A percentile compares a stretch with the other conserved stretches of the same genome.
These are phyloP conservation scores for Cyberlindnera maritima DNA, from an alignment of 805 yeast genomes.

Conservation along the genomic window DNA sequence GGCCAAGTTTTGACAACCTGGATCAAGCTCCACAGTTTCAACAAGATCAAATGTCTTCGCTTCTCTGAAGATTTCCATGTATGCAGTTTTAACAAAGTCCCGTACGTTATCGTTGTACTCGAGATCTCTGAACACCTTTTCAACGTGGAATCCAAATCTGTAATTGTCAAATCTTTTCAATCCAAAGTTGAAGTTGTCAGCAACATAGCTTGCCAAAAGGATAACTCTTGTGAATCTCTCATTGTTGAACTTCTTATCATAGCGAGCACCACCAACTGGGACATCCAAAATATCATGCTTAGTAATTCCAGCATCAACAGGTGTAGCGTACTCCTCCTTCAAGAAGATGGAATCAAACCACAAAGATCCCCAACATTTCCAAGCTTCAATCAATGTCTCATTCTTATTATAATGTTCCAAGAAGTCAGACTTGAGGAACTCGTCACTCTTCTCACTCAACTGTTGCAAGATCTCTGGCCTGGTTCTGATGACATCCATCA, in stretches of 20 bases:
- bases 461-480: constrained; percentile 9
- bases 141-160: constrained; percentile 18
- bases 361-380: constrained; percentile 83
- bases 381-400: constrained; percentile 70
- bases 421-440: constrained; percentile 23
- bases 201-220: constrained; percentile 47
- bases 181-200: constrained; percentile 55
- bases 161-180: constrained; percentile 41
- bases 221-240: constrained; percentile 51
- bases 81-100: constrained; percentile 11
- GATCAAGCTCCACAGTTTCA: constrained; percentile 12
- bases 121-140: constrained; percentile 11
- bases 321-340: constrained; percentile 51
- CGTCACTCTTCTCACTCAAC: constrained; percentile 3
- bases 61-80: constrained; percentile 14
- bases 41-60: constrained; percentile 16
- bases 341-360: constrained; percentile 66
- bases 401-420: constrained; percentile 51
- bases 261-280: constrained; percentile 61
- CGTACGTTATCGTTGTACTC: constrained; percentile 5
- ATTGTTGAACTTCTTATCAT: constrained; percentile 39
- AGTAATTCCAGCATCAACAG: constrained; percentile 54
- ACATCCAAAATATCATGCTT: constrained; percentile 55
- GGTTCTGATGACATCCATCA: constrained; percentile 37
- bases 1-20: constrained; percentile 3